Conservation (phyloP, 306 rosid species). For the Citrullus mucosospermus region DNA sequence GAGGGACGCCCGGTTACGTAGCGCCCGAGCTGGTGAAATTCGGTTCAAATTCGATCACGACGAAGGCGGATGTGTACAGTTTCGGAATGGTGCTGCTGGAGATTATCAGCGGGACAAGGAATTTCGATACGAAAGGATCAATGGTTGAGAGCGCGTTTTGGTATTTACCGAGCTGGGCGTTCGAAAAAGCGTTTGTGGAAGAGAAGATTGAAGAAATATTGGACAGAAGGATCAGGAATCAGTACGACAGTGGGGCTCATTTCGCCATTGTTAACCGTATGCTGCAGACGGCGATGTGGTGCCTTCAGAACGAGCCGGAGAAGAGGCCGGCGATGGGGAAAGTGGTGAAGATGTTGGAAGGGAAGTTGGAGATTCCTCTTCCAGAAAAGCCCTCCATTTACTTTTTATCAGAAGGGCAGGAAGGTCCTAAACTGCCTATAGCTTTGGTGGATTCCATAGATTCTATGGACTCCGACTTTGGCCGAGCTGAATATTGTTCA, state of each 20-base stretch:
- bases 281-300: conserved; percentile 94
- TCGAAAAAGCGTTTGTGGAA: conserved; percentile 70
- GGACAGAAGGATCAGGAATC: conserved; percentile 43
- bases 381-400: conserved; percentile 76
- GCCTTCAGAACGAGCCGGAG: conserved; percentile 74
- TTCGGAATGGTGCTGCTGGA: conserved; percentile 85
- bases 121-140: conserved; percentile 34
- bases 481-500: neutral
- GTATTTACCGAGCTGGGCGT: conserved; percentile 88
- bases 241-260: conserved; percentile 47
- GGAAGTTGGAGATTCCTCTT: conserved; percentile 61
- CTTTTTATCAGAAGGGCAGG: conserved; percentile 6
- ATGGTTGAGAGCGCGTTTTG: conserved; percentile 42
- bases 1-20: conserved; percentile 95
- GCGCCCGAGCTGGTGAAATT: conserved; percentile 76
- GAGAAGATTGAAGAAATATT: conserved; percentile 56
- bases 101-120: conserved; percentile 60
- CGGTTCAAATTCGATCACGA: conserved; percentile 59
- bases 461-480: neutral
- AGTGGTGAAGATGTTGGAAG: conserved; percentile 90
- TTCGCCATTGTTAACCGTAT: conserved; percentile 59
- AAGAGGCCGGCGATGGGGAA: conserved; percentile 88
- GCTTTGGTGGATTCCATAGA: neutral
- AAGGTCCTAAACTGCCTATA: conserved; percentile 9
- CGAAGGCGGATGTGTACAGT: conserved; percentile 87